Conservation (phyloP, 1,284 basidiomycete species). For the Ceratobasidium sp. region DNA sequence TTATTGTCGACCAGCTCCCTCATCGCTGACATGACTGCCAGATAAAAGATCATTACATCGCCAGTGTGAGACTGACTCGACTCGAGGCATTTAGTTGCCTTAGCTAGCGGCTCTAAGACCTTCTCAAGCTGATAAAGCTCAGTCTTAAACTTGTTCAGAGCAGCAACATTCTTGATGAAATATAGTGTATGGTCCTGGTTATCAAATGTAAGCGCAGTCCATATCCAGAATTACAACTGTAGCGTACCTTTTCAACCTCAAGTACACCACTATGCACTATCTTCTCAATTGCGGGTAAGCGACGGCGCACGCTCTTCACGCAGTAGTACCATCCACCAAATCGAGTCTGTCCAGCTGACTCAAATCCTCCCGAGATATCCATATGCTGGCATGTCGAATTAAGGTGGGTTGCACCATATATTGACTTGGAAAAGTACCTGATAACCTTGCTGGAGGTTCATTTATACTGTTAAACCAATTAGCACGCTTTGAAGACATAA, state of each 20-base stretch:
- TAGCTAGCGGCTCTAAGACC: conserved; percentile 33
- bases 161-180: conserved; percentile 4
- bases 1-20: conserved; percentile 31
- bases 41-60: conserved; percentile 41
- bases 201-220: neutral
- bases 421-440: conserved; percentile 51
- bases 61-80: conserved; percentile 22
- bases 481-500: neutral
- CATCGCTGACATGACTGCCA: conserved; percentile 25
- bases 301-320: neutral
- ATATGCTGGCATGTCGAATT: conserved; percentile 39
- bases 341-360: conserved; percentile 52
- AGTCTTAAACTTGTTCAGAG: neutral
- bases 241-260: neutral
- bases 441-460: conserved; percentile 45
- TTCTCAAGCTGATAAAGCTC: conserved; percentile 32
- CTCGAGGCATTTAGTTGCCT: conserved; percentile 40
- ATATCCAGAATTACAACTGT: neutral
- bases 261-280: neutral
- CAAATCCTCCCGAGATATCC: conserved; percentile 49
- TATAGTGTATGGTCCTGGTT: conserved; percentile 5
- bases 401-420: conserved; percentile 48
- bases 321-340: conserved; percentile 50
- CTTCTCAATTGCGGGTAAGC: conserved; percentile 19
- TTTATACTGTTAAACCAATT: conserved; percentile 42